Evolutionary conservation across 2,329 filamentous ascomycete genomes (phyloP).

Genomic region (Cladorrhinum sp.): DNA sequence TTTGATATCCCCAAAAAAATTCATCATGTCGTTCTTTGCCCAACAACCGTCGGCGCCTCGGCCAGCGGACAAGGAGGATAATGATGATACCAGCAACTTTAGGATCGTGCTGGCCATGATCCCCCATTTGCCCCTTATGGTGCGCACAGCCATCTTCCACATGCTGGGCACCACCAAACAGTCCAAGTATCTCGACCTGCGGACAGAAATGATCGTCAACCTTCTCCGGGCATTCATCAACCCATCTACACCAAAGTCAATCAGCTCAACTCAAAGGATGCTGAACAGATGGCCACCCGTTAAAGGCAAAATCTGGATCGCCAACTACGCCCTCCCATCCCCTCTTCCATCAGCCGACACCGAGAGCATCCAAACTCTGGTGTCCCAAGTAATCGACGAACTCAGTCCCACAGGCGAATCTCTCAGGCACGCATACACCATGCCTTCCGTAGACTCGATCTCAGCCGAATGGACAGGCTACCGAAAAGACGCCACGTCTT

Average conservation of each 20-base stretch:
- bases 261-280: conserved; percentile 63
- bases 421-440: conserved; percentile 28
- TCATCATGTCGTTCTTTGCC: not conserved
- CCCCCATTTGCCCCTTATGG: conserved; percentile 58
- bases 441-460: conserved; percentile 55
- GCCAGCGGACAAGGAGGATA: conserved; percentile 7
- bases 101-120: conserved; percentile 36
- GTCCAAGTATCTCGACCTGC: conserved; percentile 73
- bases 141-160: conserved; percentile 62
- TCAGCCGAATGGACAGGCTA: conserved; percentile 78
- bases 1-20: not conserved
- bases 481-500: conserved; percentile 50
- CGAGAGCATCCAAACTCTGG: conserved; percentile 52
- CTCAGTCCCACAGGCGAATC: conserved; percentile 40
- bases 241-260: conserved; percentile 43
- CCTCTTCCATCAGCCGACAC: conserved; percentile 51
- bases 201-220: conserved; percentile 68
- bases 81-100: conserved; percentile 10
- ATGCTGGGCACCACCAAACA: conserved; percentile 66
- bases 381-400: conserved; percentile 57
- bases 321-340: conserved; percentile 52
- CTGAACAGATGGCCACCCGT: conserved; percentile 62
- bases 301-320: conserved; percentile 80
- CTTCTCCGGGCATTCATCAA: conserved; percentile 66
- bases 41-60: conserved; percentile 1